These are phyloP conservation scores for Wallacemonas rigidus DNA, from an alignment of 208 protist genomes.

Conservation along the genomic window DNA sequence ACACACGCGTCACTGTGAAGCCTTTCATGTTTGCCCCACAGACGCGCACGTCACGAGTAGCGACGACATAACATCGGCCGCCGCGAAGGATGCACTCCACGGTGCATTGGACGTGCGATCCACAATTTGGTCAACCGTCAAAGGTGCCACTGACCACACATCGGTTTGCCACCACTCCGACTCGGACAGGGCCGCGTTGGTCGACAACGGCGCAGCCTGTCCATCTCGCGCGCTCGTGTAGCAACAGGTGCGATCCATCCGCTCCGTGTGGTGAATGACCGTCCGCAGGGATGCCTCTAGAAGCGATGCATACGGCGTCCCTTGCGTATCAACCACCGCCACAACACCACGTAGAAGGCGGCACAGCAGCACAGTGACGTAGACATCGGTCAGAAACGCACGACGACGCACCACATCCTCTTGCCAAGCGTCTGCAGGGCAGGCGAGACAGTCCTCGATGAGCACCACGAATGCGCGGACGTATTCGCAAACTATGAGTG, in stretches of 20 bases:
- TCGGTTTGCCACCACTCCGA: background rate
- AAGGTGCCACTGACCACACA: slow-evolving; percentile 13
- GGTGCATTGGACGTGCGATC: background rate
- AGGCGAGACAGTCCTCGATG: background rate
- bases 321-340: background rate
- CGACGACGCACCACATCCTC: background rate
- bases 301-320: background rate
- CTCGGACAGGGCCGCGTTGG: background rate
- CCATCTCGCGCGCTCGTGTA: background rate
- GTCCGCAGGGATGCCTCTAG: background rate
- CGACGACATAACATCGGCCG: background rate
- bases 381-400: slow-evolving; percentile 1
- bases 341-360: background rate
- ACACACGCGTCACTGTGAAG: background rate
- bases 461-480: slow-evolving; percentile 7
- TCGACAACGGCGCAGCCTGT: background rate
- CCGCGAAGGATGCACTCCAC: slow-evolving; percentile 11
- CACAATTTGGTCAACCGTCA: background rate
- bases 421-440: slow-evolving; percentile 2
- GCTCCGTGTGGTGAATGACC: background rate
- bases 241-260: background rate
- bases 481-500: slow-evolving; percentile 4
- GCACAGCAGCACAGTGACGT: slow-evolving; percentile 10
- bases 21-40: background rate
- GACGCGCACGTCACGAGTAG: background rate